A percentile compares a stretch with the other conserved stretches of the same genome.
phyloP scores from a whole-genome alignment of 352 stramenopile species.

The Pythium scleroteichum region DNA sequence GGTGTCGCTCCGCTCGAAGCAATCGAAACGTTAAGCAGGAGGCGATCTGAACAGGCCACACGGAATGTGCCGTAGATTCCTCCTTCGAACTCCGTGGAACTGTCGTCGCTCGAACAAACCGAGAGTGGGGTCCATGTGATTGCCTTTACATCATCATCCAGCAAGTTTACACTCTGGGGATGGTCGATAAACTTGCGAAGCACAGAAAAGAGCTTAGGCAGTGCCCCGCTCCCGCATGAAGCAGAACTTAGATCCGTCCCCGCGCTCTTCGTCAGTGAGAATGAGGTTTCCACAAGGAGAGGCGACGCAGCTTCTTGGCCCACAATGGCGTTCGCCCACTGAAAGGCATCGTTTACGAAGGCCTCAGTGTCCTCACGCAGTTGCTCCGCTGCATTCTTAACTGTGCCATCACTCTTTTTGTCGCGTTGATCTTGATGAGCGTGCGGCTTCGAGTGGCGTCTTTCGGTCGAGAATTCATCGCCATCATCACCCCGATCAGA shows the following conservation, averaged over 20 bases:
- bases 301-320: constrained; percentile 8
- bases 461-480: not conserved
- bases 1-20: constrained; percentile 28
- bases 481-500: not conserved
- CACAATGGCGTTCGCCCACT: constrained; percentile 11
- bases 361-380: constrained; percentile 15
- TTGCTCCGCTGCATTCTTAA: not conserved
- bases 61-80: constrained; percentile 28
- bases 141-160: constrained; percentile 18
- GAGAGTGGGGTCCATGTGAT: constrained; percentile 28
- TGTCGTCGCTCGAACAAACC: constrained; percentile 11
- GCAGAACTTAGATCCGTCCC: not conserved
- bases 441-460: not conserved
- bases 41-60: constrained; percentile 15
- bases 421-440: not conserved
- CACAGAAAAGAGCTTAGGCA: constrained; percentile 19
- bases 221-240: not conserved
- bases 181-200: constrained; percentile 26
- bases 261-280: constrained; percentile 20
- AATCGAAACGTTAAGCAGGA: constrained; percentile 28
- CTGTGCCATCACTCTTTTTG: not conserved
- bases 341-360: constrained; percentile 9
- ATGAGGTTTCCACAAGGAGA: constrained; percentile 17
- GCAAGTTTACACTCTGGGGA: constrained; percentile 26
- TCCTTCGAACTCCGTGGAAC: constrained; percentile 27